Evolutionary conservation across 148 eudicot genomes (phyloP).

Genomic region (Bassia scoparia): DNA sequence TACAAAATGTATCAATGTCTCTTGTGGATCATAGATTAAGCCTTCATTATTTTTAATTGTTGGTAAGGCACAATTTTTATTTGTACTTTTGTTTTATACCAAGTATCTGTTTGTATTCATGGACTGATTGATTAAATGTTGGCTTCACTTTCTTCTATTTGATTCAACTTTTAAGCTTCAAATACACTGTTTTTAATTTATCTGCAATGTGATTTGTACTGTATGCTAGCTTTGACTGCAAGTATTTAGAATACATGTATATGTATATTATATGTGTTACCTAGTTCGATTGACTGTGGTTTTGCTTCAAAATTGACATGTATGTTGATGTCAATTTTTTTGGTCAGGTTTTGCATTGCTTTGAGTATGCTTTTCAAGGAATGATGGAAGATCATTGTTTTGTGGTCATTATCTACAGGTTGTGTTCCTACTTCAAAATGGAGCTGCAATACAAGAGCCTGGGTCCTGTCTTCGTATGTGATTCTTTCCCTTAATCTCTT

Average conservation of each 20-base stretch:
- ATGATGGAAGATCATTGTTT: conserved; percentile 67
- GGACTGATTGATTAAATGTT: too few relatives aligned
- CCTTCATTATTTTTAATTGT: conserved; percentile 49
- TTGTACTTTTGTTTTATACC: background rate
- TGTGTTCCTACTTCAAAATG: conserved; percentile 70
- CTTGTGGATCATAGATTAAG: conserved; percentile 61
- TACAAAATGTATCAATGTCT: conserved; percentile 58
- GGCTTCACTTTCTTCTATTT: too few relatives aligned
- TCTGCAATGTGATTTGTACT: too few relatives aligned
- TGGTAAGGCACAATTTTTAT: conserved; percentile 41
- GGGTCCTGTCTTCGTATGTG: conserved; percentile 56
- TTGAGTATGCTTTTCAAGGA: conserved; percentile 60
- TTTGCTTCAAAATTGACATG: background rate
- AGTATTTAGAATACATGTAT: too few relatives aligned
- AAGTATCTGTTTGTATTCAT: background rate
- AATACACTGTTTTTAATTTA: too few relatives aligned
- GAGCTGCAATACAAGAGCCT: conserved; percentile 59
- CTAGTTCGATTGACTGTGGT: background rate
- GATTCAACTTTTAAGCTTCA: too few relatives aligned
- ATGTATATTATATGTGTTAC: too few relatives aligned
- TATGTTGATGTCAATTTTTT: conserved; percentile 8
- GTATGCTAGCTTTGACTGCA: too few relatives aligned
- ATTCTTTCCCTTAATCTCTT: background rate
- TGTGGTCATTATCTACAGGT: conserved; percentile 90
- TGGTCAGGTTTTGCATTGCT: conserved; percentile 64